Percentiles rank a stretch among this genome's conserved stretches.
These are phyloP conservation scores for Cryptococcus sp. DNA, from an alignment of 1,284 basidiomycete genomes.

Conservation along the genomic window DNA sequence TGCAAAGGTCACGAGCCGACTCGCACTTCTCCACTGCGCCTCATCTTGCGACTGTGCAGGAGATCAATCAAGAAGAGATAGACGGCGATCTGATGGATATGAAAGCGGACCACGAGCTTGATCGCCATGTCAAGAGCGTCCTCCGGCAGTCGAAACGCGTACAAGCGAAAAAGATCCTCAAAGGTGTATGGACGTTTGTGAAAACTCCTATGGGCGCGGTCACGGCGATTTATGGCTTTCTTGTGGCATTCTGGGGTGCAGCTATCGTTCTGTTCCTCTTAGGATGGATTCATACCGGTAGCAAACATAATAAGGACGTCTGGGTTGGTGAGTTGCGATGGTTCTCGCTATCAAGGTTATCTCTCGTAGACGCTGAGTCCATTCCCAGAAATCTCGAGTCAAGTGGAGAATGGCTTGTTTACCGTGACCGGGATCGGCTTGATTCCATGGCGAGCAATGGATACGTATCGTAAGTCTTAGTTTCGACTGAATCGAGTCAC, in stretches of 20 bases:
- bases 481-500: not conserved
- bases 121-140: constrained; percentile 73
- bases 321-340: constrained; percentile 41
- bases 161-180: constrained; percentile 64
- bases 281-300: constrained; percentile 47
- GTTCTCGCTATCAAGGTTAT: not conserved
- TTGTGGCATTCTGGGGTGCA: constrained; percentile 78
- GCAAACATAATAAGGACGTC: constrained; percentile 42
- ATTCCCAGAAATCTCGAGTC: constrained; percentile 68
- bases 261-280: constrained; percentile 75
- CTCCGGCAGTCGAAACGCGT: constrained; percentile 62
- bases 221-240: constrained; percentile 76
- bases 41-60: constrained; percentile 5
- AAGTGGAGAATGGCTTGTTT: constrained; percentile 79
- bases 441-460: constrained; percentile 71
- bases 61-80: constrained; percentile 10
- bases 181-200: constrained; percentile 78
- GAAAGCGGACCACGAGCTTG: constrained; percentile 36
- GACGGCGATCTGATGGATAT: constrained; percentile 15
- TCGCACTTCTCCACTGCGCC: not conserved
- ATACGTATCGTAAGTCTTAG: constrained; percentile 68
- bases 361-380: not conserved
- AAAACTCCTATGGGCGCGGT: constrained; percentile 72
- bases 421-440: constrained; percentile 66
- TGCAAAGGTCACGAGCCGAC: not conserved